Conservation (phyloP, 208 protist species). For the Zelonia costaricensis region DNA sequence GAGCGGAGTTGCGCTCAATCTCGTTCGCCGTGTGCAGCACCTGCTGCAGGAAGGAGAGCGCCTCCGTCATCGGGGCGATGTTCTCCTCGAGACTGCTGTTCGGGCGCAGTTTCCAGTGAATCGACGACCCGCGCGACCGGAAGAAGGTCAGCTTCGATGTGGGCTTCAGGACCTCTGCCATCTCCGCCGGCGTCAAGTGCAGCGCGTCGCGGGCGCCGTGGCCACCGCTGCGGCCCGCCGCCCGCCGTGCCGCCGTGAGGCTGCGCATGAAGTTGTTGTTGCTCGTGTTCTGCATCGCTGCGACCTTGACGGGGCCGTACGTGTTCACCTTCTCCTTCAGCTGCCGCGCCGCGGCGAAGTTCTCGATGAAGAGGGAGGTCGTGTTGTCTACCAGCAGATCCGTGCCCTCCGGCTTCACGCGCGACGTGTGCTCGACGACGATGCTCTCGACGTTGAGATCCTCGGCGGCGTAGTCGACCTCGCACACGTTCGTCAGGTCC, state of each 20-base stretch:
- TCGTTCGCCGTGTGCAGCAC: conserved; percentile 84
- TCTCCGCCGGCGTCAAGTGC: conserved; percentile 31
- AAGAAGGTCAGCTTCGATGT: conserved; percentile 82
- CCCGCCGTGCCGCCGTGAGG: conserved; percentile 8
- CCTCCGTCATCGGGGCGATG: conserved; percentile 76
- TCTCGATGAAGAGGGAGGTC: conserved; percentile 85
- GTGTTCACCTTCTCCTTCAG: conserved; percentile 61
- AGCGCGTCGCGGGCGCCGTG: conserved; percentile 20
- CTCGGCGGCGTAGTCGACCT: conserved; percentile 75
- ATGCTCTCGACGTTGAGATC: conserved; percentile 89
- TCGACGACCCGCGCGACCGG: conserved; percentile 62
- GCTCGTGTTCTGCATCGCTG: conserved; percentile 50
- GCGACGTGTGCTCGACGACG: conserved; percentile 82
- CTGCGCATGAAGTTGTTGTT: conserved; percentile 64
- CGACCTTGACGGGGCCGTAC: conserved; percentile 47
- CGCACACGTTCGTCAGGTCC: conserved; percentile 81
- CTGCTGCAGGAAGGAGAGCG: conserved; percentile 74
- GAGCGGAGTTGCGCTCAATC: conserved; percentile 72
- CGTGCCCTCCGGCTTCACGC: conserved; percentile 65
- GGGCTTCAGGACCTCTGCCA: conserved; percentile 52
- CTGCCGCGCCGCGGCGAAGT: conserved; percentile 82
- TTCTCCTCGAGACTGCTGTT: conserved; percentile 68
- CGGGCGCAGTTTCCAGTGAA: conserved; percentile 83
- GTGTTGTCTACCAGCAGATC: conserved; percentile 82
- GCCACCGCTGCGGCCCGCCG: conserved; percentile 13